A percentile compares a stretch with the other conserved stretches of the same genome.
These are phyloP conservation scores for Elaeis guineensis DNA, from an alignment of 176 grass and related monocot species.

Conservation along the genomic window DNA sequence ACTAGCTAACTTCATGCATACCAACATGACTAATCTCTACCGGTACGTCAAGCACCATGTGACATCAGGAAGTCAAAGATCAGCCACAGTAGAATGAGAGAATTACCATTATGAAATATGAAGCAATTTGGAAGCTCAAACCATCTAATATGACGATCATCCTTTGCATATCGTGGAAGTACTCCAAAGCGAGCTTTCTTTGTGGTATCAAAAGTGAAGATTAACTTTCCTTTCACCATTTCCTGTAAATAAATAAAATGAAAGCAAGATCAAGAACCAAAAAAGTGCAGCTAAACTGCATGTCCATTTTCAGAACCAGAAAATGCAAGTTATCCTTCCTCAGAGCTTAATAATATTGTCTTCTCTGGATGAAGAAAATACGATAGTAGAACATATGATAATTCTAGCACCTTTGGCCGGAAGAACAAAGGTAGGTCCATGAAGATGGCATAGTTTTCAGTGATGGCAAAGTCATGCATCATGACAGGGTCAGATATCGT, in stretches of 20 bases:
- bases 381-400: not conserved
- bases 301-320: not conserved
- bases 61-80: too few relatives aligned
- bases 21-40: too few relatives aligned
- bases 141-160: constrained; percentile 82
- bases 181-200: constrained; percentile 91
- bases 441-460: constrained; percentile 90
- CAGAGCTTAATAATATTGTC: not conserved
- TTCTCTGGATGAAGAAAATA: not conserved
- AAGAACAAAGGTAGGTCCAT: constrained; percentile 95
- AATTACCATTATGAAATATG: constrained; percentile 91
- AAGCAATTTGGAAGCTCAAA: constrained; percentile 98
- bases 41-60: too few relatives aligned
- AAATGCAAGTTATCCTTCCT: not conserved
- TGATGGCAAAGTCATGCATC: constrained; percentile 99
- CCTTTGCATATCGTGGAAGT: constrained; percentile 73
- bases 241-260: constrained; percentile 29
- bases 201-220: constrained; percentile 79
- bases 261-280: not conserved
- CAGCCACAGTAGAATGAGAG: not conserved
- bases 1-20: too few relatives aligned
- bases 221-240: constrained; percentile 90
- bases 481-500: constrained; percentile 91
- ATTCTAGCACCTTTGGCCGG: constrained; percentile 55
- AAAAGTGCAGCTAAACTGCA: too few relatives aligned